Evolutionary conservation across 495 filamentous ascomycete species (phyloP), one percentile per base, ranked within the genome.

Genomic region (Clohesyomyces aquaticus): DNA sequence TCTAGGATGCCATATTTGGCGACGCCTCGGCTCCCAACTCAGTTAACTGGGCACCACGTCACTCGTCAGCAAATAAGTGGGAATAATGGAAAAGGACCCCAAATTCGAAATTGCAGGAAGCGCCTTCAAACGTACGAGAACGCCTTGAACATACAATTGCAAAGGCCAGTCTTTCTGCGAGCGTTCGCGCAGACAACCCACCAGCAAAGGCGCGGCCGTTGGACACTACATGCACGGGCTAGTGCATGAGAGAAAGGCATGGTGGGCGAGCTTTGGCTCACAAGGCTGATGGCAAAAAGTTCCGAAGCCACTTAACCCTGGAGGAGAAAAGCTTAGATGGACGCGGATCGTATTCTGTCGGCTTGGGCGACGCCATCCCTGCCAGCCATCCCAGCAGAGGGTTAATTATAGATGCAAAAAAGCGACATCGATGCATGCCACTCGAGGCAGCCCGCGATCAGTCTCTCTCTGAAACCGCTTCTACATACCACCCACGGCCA

Each of bases 361-460:
- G 45, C 47, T 10, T 28, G 23, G 12, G 35, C 55, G 21, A 21
- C n/a, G 25, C 29, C 2, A 47, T 47, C 26, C 49, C 29, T 29
- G 42, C 54, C 35, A 27, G 27, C 22, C 10, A 26, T 27, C 64
- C 58, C 28, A 52, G 51, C 35, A 10, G 16, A n/a, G 45, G 45
- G 52, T 43, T 67, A 67, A 52, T 67, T 29, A 67, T 67, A 67
- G 64, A 45, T 38, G n/a, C n/a, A n/a, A 38, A 27, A 32, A 23
- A 2, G 45, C 54, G 49, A 58, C 53, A 52, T 59, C 59, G 58
- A 67, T 47, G 65, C 50, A 67, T 59, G 46, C 58, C 28, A 57
- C 45, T 32, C 43, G 59, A 62, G 54, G 29, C 54, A 59, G 53
- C 32, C 14, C 6, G 32, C 6, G 14, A 6, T 6, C 32, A 46